These are phyloP conservation scores for Trichoderma breve DNA, from an alignment of 2,329 filamentous ascomycete genomes.

Conservation along the genomic window DNA sequence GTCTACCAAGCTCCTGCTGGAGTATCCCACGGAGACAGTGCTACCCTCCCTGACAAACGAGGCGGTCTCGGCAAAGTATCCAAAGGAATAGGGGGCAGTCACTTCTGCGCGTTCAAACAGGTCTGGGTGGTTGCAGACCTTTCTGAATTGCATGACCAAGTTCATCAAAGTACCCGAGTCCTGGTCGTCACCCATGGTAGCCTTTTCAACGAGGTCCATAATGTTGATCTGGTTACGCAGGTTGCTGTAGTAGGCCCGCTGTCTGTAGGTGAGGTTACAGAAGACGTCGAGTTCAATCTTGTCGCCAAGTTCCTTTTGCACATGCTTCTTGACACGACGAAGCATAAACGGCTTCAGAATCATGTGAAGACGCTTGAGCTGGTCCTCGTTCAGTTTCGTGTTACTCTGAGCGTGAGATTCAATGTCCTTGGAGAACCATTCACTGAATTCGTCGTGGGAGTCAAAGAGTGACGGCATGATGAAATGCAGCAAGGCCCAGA, in stretches of 20 bases:
- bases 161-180: constrained; percentile 98
- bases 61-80: constrained; percentile 90
- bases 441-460: constrained; percentile 87
- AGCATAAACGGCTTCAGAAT: constrained; percentile 99
- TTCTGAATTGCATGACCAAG: constrained; percentile 98
- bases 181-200: constrained; percentile 87
- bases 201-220: constrained; percentile 97
- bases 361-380: constrained; percentile 95
- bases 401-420: constrained; percentile 98
- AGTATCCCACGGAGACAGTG: constrained; percentile 79
- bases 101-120: constrained; percentile 94
- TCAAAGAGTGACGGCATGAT: constrained; percentile 99
- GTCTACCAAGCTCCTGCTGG: constrained; percentile 80
- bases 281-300: constrained; percentile 97
- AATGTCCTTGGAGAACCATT: constrained; percentile 94
- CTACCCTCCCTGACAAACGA: constrained; percentile 89
- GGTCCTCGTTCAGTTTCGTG: constrained; percentile 98
- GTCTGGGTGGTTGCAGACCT: constrained; percentile 98
- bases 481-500: constrained; percentile 97
- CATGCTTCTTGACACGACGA: constrained; percentile 98
- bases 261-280: constrained; percentile 94
- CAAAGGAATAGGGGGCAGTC: constrained; percentile 76
- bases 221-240: constrained; percentile 96
- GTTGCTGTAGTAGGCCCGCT: constrained; percentile 89
- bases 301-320: constrained; percentile 97